Conservation (phyloP, 768 basidiomycete species). For the Megacollybia marginata region DNA sequence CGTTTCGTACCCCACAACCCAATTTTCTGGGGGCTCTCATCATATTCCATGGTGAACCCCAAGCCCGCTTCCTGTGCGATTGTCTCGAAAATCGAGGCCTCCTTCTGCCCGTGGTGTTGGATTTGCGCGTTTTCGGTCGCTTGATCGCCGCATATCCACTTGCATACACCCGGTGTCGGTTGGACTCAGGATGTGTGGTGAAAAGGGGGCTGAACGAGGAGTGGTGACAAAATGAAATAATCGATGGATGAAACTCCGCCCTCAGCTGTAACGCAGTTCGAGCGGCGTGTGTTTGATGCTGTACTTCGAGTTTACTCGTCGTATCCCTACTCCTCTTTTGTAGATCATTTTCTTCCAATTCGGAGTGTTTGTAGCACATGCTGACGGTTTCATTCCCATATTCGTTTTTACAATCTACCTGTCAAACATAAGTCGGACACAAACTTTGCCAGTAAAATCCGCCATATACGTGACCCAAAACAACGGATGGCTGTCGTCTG, state of each 20-base stretch:
- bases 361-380: conserved; percentile 27
- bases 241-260: conserved; percentile 44
- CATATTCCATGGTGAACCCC: conserved; percentile 86
- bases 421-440: conserved; percentile 64
- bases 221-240: conserved; percentile 54
- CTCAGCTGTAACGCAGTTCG: conserved; percentile 67
- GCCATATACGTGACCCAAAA: conserved; percentile 82
- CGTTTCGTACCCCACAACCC: conserved; percentile 93
- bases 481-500: conserved; percentile 82
- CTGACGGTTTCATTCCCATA: conserved; percentile 66
- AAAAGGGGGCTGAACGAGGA: conserved; percentile 98
- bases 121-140: conserved; percentile 87
- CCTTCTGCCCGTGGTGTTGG: conserved; percentile 72
- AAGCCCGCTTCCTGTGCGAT: conserved; percentile 77
- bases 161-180: conserved; percentile 65
- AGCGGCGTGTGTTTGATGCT: conserved; percentile 44
- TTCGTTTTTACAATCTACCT: conserved; percentile 23
- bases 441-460: conserved; percentile 80
- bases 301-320: conserved; percentile 55
- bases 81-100: conserved; percentile 76
- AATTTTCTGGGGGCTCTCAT: conserved; percentile 99
- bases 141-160: conserved; percentile 81
- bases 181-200: conserved; percentile 88
- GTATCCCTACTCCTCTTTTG: conserved; percentile 47
- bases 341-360: conserved; percentile 19